Conservation (phyloP, 139 green algal species). For the Trebouxia sp. region DNA sequence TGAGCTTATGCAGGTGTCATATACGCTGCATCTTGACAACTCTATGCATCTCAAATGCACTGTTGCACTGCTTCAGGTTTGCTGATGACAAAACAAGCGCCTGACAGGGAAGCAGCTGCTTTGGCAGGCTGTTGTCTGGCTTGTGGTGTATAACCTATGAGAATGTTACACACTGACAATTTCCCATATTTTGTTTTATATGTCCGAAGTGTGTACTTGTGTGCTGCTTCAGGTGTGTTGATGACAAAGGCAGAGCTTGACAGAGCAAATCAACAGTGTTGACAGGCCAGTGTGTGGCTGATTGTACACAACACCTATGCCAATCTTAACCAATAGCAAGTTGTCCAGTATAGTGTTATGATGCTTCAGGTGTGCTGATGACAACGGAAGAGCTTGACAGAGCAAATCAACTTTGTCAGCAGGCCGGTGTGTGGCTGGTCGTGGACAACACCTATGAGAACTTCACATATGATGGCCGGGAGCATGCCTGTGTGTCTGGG, state of each 20-base stretch:
- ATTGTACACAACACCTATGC: conserved; percentile 37
- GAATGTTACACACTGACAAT: too few relatives aligned
- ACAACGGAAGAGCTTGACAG: conserved; percentile 58
- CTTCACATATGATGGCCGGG: conserved; percentile 74
- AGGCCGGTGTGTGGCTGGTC: conserved; percentile 80
- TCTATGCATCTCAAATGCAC: too few relatives aligned
- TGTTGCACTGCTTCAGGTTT: too few relatives aligned
- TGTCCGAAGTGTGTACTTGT: too few relatives aligned
- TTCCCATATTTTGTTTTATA: neutral
- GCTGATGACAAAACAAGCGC: too few relatives aligned
- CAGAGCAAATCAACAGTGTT: too few relatives aligned
- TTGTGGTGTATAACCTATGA: neutral
- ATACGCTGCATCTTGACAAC: too few relatives aligned
- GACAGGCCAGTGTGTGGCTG: neutral
- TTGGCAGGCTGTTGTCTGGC: neutral
- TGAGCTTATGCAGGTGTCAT: too few relatives aligned
- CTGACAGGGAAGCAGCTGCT: too few relatives aligned
- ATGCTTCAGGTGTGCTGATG: conserved; percentile 73
- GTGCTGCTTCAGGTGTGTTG: conserved; percentile 53
- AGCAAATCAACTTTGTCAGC: conserved; percentile 58
- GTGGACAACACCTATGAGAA: conserved; percentile 96
- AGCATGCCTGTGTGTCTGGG: conserved; percentile 64
- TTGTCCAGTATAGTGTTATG: neutral
- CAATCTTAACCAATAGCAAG: too few relatives aligned
- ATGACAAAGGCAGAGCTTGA: too few relatives aligned